A percentile compares a stretch with the other conserved stretches of the same genome.
These are phyloP conservation scores for Solanum hybrid DNA, from an alignment of 305 asterid genomes.

Conservation along the genomic window DNA sequence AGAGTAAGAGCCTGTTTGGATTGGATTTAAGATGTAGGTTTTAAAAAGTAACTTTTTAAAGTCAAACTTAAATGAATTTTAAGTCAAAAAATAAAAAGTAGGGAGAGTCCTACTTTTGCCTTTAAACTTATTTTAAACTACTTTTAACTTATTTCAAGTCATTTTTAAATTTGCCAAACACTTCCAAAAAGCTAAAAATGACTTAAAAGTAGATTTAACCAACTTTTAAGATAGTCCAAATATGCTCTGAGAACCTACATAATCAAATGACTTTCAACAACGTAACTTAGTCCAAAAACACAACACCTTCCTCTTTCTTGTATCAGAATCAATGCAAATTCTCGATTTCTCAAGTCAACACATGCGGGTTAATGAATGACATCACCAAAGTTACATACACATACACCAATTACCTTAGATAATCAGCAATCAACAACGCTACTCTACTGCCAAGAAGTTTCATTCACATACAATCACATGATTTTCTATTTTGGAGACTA, in stretches of 20 bases:
- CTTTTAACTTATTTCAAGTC: not conserved
- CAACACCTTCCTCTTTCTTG: not conserved
- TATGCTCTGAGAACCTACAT: not conserved
- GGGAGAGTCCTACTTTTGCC: not conserved
- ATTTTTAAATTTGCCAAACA: no score
- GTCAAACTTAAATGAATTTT: not conserved
- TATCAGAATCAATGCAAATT: no score
- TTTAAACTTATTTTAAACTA: not conserved
- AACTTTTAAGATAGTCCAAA: no score
- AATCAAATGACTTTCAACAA: not conserved
- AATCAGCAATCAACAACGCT: not conserved
- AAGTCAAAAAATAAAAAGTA: not conserved
- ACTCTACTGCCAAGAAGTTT: not conserved
- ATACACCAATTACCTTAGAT: not conserved
- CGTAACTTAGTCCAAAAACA: not conserved
- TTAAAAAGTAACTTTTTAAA: no score
- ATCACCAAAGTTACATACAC: not conserved
- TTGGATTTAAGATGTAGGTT: not conserved
- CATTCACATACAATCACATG: not conserved
- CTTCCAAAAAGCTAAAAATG: not conserved
- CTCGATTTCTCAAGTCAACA: not conserved
- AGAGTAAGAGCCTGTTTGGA: not conserved
- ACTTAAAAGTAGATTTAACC: not conserved
- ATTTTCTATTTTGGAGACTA: not conserved
- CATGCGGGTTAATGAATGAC: not conserved